Conservation (phyloP, 495 filamentous ascomycete species). For the Penicillium parvum region DNA sequence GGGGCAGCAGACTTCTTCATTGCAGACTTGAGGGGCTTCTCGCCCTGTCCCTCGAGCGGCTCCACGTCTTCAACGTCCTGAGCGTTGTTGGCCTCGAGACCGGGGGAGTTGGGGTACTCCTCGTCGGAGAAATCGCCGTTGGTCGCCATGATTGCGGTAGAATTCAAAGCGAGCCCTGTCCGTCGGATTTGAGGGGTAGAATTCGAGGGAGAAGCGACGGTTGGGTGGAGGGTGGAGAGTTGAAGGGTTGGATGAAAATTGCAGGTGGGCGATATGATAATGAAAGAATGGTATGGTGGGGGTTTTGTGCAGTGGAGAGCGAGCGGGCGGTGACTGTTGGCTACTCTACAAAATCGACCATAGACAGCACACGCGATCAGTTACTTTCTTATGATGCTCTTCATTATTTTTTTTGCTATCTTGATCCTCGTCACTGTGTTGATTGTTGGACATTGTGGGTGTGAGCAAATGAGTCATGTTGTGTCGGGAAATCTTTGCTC, state of each 20-base stretch:
- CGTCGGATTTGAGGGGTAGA: neutral
- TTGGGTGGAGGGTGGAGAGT: constrained; percentile 20
- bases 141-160: constrained; percentile 56
- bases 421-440: too few species aligned
- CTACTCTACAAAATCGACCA: constrained; percentile 3
- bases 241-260: constrained; percentile 37
- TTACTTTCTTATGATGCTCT: neutral
- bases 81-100: constrained; percentile 48
- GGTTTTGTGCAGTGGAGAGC: constrained; percentile 46
- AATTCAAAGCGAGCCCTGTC: constrained; percentile 7
- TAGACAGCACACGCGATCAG: neutral
- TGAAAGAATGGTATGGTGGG: constrained; percentile 31
- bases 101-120: constrained; percentile 55
- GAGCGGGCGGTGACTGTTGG: constrained; percentile 35
- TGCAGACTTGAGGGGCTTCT: constrained; percentile 58
- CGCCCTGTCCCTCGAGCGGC: constrained; percentile 38
- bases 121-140: constrained; percentile 62
- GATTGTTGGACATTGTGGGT: constrained; percentile 5
- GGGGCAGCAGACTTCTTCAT: constrained; percentile 57
- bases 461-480: neutral
- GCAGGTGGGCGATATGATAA: constrained; percentile 43
- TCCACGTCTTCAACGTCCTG: constrained; percentile 52
- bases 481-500: neutral
- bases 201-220: constrained; percentile 8
- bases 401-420: neutral